Evolutionary conservation across 441 rosid genomes (phyloP), one percentile per base, ranked within the genome.

Genomic region (Adansonia grandidieri): DNA sequence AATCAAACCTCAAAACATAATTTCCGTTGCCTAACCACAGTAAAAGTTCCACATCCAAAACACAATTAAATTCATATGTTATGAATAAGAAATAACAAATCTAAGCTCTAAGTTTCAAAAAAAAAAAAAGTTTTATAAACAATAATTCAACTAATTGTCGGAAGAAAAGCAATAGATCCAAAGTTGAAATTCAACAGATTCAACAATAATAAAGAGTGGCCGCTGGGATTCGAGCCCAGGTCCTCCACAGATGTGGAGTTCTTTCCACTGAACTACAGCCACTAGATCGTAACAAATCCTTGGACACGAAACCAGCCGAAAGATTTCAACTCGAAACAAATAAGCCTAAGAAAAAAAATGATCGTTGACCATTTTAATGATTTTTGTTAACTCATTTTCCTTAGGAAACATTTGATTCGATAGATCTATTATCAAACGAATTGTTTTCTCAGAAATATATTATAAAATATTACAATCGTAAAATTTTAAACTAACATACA

Each of bases 201-300:
- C 44, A 15, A 45, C 7, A 5, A 13, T 6, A 0, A 47, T 14
- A 47, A 13, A 14, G 11, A 76, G 88, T 85, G 90, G 86, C 89
- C 76, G 88, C 92, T 86, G 90, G 92, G 89, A 83, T 87, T 87
- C 89, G 87, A 89, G 88, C 89, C 90, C 90, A 82, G 89, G 85
- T 77, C 83, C 61, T 80, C 81, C 83, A 84, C 82, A 82, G 82
- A 82, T 7, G 45, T 75, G 78, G 71, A 28, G 61, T 63, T 75
- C 71, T 75, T 74, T 45, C 78, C 70, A 48, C 71, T 76, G 64
- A 76, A 76, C 63, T 64, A 76, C 72, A 76, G 78, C 78, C 78
- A 76, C 78, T 50, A 1, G 37, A 76, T 57, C 67, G 8, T 7
- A 57, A 45, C 37, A 56, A 11, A 58, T 40, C 3, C 0, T 60